Conservation (phyloP, 129 eudicot species). For the Artemisia annua region DNA sequence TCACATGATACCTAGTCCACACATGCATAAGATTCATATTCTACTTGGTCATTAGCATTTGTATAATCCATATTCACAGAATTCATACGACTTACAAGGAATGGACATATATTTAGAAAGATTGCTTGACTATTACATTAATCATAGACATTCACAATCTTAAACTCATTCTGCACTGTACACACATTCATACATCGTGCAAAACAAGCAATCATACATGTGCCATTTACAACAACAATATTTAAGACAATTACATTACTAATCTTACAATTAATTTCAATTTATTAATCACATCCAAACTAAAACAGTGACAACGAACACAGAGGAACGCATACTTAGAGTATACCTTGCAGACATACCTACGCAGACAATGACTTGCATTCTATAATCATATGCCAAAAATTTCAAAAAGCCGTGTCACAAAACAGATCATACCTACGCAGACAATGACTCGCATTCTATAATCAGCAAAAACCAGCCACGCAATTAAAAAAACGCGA, state of each 20-base stretch:
- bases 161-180: neutral
- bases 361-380: no score
- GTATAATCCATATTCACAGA: neutral
- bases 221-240: conserved; percentile 48
- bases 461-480: no score
- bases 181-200: conserved; percentile 13
- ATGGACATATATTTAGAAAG: no score
- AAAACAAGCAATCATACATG: conserved; percentile 30
- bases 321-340: neutral
- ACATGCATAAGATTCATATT: neutral
- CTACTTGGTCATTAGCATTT: no score
- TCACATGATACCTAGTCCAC: no score
- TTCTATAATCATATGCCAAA: neutral
- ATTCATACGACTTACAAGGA: neutral
- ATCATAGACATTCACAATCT: conserved; percentile 28
- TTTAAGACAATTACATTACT: neutral
- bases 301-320: neutral
- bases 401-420: no score
- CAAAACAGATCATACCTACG: no score
- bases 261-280: neutral
- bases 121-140: neutral
- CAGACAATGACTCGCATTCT: no score
- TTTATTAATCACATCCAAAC: conserved; percentile 2
- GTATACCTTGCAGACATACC: neutral
- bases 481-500: no score